Evolutionary conservation across 768 basidiomycete species (phyloP).

Genomic region (Mycena vulgaris): DNA sequence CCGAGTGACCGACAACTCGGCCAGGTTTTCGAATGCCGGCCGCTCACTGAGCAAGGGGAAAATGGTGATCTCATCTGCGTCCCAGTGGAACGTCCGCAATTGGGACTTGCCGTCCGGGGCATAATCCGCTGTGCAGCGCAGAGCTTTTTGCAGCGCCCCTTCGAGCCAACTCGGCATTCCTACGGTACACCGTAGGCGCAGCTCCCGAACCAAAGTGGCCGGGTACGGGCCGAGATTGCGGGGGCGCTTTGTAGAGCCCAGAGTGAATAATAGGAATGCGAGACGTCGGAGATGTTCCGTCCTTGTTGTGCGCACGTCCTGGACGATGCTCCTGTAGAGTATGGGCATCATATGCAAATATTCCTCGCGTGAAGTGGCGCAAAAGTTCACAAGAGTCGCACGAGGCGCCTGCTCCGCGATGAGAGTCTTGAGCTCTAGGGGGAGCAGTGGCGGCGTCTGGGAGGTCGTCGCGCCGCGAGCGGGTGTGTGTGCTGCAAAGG

Average conservation of each 20-base stretch:
- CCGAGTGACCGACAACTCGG: slow-evolving; percentile 7
- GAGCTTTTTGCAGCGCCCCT: slow-evolving; percentile 10
- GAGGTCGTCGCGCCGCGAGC: too few species aligned
- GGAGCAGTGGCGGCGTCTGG: too few species aligned
- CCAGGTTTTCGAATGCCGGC: slow-evolving; percentile 22
- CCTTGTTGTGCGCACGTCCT: not conserved
- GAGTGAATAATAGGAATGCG: slow-evolving; percentile 12
- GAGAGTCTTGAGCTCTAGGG: slow-evolving; percentile 15
- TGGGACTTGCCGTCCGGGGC: slow-evolving; percentile 21
- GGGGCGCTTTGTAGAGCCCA: slow-evolving; percentile 1
- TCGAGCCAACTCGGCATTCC: slow-evolving; percentile 2
- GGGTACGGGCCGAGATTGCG: slow-evolving; percentile 16
- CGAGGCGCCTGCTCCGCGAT: slow-evolving; percentile 10
- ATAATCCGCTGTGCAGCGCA: slow-evolving; percentile 24
- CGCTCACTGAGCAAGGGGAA: slow-evolving; percentile 18
- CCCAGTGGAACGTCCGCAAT: slow-evolving; percentile 20
- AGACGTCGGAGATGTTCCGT: not conserved
- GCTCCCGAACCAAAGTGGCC: slow-evolving; percentile 21
- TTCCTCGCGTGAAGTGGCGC: slow-evolving; percentile 2
- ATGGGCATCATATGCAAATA: slow-evolving; percentile 2
- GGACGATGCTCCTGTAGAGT: too few species aligned
- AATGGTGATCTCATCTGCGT: slow-evolving; percentile 4
- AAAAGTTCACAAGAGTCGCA: slow-evolving; percentile 13
- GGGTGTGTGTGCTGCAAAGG: not conserved
- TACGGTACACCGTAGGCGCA: slow-evolving; percentile 3